These are phyloP conservation scores for Phytophthora sansomeana DNA, from an alignment of 352 stramenopile genomes.

Conservation along the genomic window DNA sequence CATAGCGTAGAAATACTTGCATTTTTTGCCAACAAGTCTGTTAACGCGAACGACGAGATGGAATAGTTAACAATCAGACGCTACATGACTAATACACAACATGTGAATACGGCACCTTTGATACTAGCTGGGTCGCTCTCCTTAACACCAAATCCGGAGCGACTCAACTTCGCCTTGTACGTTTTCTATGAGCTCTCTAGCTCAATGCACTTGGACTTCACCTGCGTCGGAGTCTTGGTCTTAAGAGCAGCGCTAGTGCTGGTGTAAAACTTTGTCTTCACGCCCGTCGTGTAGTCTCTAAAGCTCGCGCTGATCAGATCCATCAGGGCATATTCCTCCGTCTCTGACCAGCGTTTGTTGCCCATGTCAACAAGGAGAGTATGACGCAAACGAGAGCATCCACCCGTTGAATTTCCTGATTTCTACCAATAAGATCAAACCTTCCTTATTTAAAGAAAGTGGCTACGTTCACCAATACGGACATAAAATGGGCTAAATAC, in stretches of 20 bases:
- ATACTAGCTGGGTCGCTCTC: slow-evolving; percentile 6
- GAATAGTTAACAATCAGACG: too few relatives aligned
- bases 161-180: slow-evolving; percentile 1
- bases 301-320: not conserved
- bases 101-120: slow-evolving; percentile 7
- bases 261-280: slow-evolving; percentile 5
- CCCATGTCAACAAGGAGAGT: not conserved
- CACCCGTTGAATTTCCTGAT: not conserved
- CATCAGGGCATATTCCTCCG: slow-evolving; percentile 2
- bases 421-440: slow-evolving; percentile 11
- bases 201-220: slow-evolving; percentile 11
- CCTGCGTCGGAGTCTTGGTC: not conserved
- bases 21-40: not conserved
- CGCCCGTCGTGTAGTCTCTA: slow-evolving; percentile 2
- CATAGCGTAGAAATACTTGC: slow-evolving; percentile 6
- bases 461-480: too few relatives aligned
- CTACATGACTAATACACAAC: too few relatives aligned
- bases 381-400: not conserved
- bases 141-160: slow-evolving; percentile 2
- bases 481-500: too few relatives aligned
- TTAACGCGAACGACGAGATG: not conserved
- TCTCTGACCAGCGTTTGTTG: slow-evolving; percentile 8
- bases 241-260: not conserved
- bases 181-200: slow-evolving; percentile 2
- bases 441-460: too few relatives aligned